Evolutionary conservation across 257 asterid species (phyloP), one percentile per base, ranked within the genome.

Genomic region (Fraxinus pennsylvanica): DNA sequence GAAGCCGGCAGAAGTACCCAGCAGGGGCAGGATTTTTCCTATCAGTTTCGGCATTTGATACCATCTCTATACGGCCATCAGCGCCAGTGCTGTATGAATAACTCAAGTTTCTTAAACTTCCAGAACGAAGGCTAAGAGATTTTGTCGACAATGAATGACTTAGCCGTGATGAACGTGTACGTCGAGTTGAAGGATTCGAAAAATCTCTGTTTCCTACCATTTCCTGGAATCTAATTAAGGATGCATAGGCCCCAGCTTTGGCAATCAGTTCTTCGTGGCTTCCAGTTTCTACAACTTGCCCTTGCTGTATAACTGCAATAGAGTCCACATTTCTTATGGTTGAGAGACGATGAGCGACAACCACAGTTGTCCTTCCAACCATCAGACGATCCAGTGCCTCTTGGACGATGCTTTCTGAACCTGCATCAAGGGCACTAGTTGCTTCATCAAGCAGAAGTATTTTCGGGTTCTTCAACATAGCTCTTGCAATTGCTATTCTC

Each of bases 21-120:
- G 88, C 88, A 1, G 98, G 98, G 9, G 98, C 99, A 0, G 90
- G 97, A 65, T 86, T 96, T 82, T 89, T 93, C 69, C 92, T 71
- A 2, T 93, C 99, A 0, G 97, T 92, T 84, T 93, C 99, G 5
- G 97, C 99, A 29, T 86, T 93, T 0, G 99, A 96, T 10, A 96
- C 88, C 99, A 96, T 96, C 90, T 93, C 98, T 22, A 96, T 90
- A 2, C 98, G 96, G 17, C 99, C 99, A 76, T 96, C 98, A 4
- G 98, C 96, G 2, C 99, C 98, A 0, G 98, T 92, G 87, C 99
- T 96, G 91, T 93, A 96, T 5, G 95, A 90, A 82, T 96, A 96
- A 87, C 95, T 91, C 86, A 96, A 82, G 81, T 92, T 96, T 63
- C 97, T 91, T 72, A 93, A 81, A 84, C 99, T 96, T 74, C 99